Evolutionary conservation across 169 alveolate species (phyloP).

Genomic region (Besnoitia besnoiti): DNA sequence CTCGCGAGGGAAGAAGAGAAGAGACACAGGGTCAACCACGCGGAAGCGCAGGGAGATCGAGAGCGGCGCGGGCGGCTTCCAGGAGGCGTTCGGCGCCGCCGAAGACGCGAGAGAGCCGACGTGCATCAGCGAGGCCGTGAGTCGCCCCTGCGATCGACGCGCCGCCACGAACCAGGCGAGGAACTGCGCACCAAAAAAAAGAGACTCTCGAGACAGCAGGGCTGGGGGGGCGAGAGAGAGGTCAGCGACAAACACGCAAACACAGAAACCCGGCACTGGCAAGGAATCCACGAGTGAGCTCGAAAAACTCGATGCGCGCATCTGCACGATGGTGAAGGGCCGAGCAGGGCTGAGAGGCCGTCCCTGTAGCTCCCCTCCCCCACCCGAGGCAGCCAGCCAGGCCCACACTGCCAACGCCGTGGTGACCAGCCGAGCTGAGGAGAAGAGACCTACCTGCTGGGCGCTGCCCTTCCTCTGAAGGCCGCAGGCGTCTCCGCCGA

Average conservation of each 20-base stretch:
- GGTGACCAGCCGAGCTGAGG: too few relatives aligned
- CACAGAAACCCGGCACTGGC: background rate
- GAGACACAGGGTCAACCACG: conserved; percentile 1
- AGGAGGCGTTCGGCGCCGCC: background rate
- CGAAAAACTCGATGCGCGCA: background rate
- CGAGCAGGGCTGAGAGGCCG: too few relatives aligned
- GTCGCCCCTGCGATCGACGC: background rate
- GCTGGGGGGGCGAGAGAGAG: background rate
- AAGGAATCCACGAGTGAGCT: background rate
- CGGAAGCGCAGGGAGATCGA: background rate
- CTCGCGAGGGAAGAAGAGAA: background rate
- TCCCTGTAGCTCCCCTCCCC: too few relatives aligned
- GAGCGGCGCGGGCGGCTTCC: conserved; percentile 27
- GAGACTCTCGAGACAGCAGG: background rate
- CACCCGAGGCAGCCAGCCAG: too few relatives aligned
- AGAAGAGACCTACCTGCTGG: conserved; percentile 34
- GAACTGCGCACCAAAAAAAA: background rate
- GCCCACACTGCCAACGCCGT: too few relatives aligned
- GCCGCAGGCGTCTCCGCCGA: background rate
- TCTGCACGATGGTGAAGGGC: too few relatives aligned
- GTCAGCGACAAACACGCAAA: background rate
- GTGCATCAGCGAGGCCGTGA: conserved; percentile 12
- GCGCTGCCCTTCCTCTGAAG: background rate
- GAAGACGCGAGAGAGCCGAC: background rate
- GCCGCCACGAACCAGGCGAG: background rate